Conservation (phyloP, 1,284 basidiomycete species). For the Apiotrichum sp. region DNA sequence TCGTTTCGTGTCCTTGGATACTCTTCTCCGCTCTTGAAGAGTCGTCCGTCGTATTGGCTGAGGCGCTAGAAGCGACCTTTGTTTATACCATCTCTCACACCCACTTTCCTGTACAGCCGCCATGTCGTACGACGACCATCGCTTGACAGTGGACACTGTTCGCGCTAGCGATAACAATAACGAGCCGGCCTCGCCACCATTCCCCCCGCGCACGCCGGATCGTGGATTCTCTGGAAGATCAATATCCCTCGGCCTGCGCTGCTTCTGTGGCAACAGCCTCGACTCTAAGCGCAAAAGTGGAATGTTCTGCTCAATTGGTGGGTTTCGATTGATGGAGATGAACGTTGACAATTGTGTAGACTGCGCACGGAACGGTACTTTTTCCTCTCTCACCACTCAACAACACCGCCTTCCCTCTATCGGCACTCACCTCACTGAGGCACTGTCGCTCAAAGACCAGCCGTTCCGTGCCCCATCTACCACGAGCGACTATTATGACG, state of each 20-base stretch:
- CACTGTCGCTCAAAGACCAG: constrained; percentile 13
- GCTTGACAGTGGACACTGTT: neutral
- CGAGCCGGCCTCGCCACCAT: constrained; percentile 2
- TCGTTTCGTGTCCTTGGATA: too few relatives aligned
- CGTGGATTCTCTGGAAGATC: neutral
- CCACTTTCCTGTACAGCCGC: too few relatives aligned
- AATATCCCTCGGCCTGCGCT: constrained; percentile 9
- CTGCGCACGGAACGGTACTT: constrained; percentile 43
- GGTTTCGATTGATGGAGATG: constrained; percentile 10
- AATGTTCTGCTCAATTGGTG: constrained; percentile 43
- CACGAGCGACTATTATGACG: constrained; percentile 12
- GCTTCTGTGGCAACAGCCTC: constrained; percentile 35
- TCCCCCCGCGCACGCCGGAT: neutral
- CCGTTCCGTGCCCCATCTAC: neutral
- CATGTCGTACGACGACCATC: neutral
- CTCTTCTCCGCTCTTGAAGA: too few relatives aligned
- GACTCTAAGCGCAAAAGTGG: constrained; percentile 24
- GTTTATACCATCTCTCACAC: too few relatives aligned
- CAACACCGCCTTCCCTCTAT: constrained; percentile 23
- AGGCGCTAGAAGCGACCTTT: too few relatives aligned
- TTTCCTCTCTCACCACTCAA: constrained; percentile 41
- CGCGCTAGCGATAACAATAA: neutral
- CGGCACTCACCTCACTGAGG: constrained; percentile 12
- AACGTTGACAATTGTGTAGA: constrained; percentile 16
- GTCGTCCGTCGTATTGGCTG: too few relatives aligned